A percentile compares a stretch with the other conserved stretches of the same genome.
Conservation (phyloP, 768 basidiomycete species). For the Cytidiella melzeri region DNA sequence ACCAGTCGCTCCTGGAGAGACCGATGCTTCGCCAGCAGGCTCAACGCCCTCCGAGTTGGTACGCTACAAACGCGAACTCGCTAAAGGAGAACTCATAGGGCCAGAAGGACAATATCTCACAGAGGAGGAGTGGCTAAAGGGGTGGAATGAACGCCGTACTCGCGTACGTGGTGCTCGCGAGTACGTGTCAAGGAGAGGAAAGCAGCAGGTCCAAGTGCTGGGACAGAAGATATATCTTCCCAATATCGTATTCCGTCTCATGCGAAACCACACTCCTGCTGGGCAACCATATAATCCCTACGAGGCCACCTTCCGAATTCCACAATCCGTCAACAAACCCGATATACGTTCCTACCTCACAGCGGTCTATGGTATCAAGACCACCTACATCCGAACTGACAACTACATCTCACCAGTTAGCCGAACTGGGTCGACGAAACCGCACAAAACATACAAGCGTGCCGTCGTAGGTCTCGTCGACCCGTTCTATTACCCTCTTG, state of each 20-base stretch:
- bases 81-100: constrained; percentile 41
- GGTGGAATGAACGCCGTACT: constrained; percentile 49
- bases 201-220: constrained; percentile 48
- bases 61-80: constrained; percentile 52
- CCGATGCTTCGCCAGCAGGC: constrained; percentile 47
- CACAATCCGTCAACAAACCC: constrained; percentile 86
- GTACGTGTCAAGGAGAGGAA: constrained; percentile 31
- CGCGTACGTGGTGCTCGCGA: constrained; percentile 60
- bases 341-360: constrained; percentile 83
- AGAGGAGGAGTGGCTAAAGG: constrained; percentile 53
- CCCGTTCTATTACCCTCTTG: constrained; percentile 89
- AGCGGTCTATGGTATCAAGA: constrained; percentile 81
- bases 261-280: constrained; percentile 72
- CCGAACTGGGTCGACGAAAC: constrained; percentile 21
- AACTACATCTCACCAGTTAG: constrained; percentile 65
- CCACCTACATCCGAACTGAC: constrained; percentile 95
- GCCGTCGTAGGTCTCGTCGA: constrained; percentile 88
- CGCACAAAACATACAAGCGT: constrained; percentile 72
- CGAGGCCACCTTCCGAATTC: constrained; percentile 90
- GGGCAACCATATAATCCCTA: constrained; percentile 89
- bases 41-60: constrained; percentile 62
- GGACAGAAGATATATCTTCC: constrained; percentile 87
- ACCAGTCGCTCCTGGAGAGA: constrained; percentile 23
- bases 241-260: constrained; percentile 75
- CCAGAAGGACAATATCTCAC: constrained; percentile 31